Percentiles rank a stretch among this genome's conserved stretches.
Evolutionary conservation across 2,329 filamentous ascomycete genomes (phyloP).

Genomic region (Periglandula ipomoeae): DNA sequence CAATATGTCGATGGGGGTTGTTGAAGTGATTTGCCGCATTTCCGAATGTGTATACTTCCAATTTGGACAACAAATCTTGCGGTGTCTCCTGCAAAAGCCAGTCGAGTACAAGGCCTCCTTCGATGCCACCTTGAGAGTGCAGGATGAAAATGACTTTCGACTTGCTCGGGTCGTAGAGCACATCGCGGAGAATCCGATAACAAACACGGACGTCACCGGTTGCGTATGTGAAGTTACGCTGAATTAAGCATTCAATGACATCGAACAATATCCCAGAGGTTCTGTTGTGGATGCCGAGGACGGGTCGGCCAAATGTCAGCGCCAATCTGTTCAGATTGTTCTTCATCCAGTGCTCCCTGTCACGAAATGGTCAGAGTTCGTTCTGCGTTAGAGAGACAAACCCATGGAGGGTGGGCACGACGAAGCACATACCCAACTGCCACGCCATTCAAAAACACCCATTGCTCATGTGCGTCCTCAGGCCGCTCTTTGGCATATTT

Average conservation of each 20-base stretch:
- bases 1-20: constrained; percentile 52
- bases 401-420: not conserved
- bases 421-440: constrained; percentile 42
- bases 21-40: constrained; percentile 76
- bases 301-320: constrained; percentile 59
- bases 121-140: constrained; percentile 71
- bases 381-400: not conserved
- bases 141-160: constrained; percentile 65
- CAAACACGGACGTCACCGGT: constrained; percentile 58
- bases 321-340: constrained; percentile 63
- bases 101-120: constrained; percentile 63
- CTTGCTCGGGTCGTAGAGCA: constrained; percentile 50
- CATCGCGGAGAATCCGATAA: constrained; percentile 51
- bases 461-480: constrained; percentile 55
- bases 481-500: constrained; percentile 39
- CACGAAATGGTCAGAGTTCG: not conserved
- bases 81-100: constrained; percentile 67
- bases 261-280: constrained; percentile 70
- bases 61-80: constrained; percentile 53
- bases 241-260: constrained; percentile 66
- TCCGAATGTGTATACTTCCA: constrained; percentile 73
- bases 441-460: constrained; percentile 75
- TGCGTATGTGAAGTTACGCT: constrained; percentile 64
- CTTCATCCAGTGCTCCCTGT: constrained; percentile 56
- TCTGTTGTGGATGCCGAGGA: constrained; percentile 67